Conservation (phyloP, 1,139 yeast genomes). For the Saccharomyces hybrid region DNA sequence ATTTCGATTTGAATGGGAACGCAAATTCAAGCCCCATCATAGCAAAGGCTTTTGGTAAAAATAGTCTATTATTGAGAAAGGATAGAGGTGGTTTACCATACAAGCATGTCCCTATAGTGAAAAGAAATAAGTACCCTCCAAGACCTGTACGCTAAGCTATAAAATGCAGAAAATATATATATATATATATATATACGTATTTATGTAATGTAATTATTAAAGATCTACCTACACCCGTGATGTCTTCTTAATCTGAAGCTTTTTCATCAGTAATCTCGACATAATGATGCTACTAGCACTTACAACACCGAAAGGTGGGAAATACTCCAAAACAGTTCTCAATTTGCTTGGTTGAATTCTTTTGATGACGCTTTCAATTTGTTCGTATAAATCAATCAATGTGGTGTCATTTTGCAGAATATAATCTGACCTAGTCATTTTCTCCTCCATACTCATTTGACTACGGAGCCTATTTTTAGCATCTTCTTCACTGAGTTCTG, state of each 20-base stretch:
- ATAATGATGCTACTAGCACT: constrained; percentile 38
- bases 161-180: background rate
- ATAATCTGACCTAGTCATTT: constrained; percentile 54
- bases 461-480: constrained; percentile 65
- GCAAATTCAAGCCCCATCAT: constrained; percentile 23
- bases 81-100: constrained; percentile 33
- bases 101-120: constrained; percentile 29
- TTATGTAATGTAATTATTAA: background rate
- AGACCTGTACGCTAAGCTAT: constrained; percentile 11
- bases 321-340: constrained; percentile 36
- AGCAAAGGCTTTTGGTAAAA: constrained; percentile 31
- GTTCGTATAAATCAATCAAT: constrained; percentile 41
- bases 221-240: background rate
- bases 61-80: constrained; percentile 25
- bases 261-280: constrained; percentile 11
- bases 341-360: constrained; percentile 41
- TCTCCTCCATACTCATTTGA: constrained; percentile 62
- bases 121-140: constrained; percentile 26
- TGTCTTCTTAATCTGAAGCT: background rate
- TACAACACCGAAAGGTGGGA: constrained; percentile 55
- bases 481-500: constrained; percentile 57
- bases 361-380: constrained; percentile 42
- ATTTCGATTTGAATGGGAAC: constrained; percentile 15
- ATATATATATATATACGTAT: background rate
- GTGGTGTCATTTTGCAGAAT: constrained; percentile 59